Base-by-base conservation (phyloP, 805 yeast genomes). In the Candida maesae region DNA sequence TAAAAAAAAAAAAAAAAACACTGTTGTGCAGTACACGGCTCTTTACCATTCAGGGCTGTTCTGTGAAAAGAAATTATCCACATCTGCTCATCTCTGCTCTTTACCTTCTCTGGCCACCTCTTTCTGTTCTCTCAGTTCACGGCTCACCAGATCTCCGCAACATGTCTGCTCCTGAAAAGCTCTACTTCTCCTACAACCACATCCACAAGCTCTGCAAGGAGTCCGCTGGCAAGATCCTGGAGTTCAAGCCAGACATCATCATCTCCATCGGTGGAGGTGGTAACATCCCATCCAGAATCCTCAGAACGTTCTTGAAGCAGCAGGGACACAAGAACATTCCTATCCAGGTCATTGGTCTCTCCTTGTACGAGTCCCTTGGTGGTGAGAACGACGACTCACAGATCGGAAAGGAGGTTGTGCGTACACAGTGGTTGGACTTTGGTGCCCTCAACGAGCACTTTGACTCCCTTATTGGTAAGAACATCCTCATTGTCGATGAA, bases 361-460 rank as follows among this genome's bases (percentile, higher is more conserved):
- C 84, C 1, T 63, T 80, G 21, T 80, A 80, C 52, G 86, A 80
- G 60, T 75, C 76, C 55, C 52, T 79, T 56, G 70, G 72, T 18
- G 68, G 63, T 29, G 71, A 61, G 35, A 58, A 62, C 35, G 64
- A 63, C 23, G 78, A 70, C 46, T 53, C 59, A 13, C 61, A 64
- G 45, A 81, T 81, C 42, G 95, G 95, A 36, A 78, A 78, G 53
- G 90, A 87, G 64, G 95, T 87, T 35, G 70, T 85, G 28, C 78
- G 95, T 61, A 87, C 95, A 18, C 95, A 87, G 67, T 87, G 95
- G 95, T 73, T 87, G 35, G 95, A 87, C 59, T 84, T 86, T 63
- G 81, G 84, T 50, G 77, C 84, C 36, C 67, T 84, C 39, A 73
- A 71, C 36, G 71, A 78, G 62, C 86, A 81, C 63, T 78, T 81